These are phyloP conservation scores for Geranium incanum DNA, from an alignment of 441 rosid species.

Conservation along the genomic window DNA sequence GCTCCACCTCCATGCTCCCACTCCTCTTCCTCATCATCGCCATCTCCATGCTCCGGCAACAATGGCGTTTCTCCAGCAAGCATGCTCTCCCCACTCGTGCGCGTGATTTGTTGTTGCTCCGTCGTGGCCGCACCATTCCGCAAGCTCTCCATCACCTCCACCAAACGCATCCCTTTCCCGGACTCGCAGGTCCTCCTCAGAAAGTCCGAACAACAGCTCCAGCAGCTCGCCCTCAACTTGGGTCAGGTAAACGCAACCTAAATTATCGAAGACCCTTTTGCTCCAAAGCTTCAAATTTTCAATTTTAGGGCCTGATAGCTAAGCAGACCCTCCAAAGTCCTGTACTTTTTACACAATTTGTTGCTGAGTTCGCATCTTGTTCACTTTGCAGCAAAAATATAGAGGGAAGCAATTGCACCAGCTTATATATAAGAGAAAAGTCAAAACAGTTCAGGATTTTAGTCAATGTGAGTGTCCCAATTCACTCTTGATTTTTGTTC, in stretches of 20 bases:
- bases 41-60: no score
- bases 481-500: background rate
- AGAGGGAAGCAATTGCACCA: conserved; percentile 91
- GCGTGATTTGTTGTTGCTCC: conserved; percentile 18
- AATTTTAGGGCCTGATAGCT: background rate
- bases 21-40: no score
- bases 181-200: conserved; percentile 38
- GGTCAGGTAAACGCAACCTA: conserved; percentile 48
- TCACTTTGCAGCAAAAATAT: conserved; percentile 48
- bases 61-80: no score
- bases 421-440: conserved; percentile 70
- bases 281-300: background rate
- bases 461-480: conserved; percentile 48
- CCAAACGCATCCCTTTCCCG: conserved; percentile 34
- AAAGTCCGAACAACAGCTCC: conserved; percentile 63
- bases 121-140: conserved; percentile 19
- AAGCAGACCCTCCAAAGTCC: background rate
- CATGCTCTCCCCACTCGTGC: background rate
- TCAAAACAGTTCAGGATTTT: conserved; percentile 66
- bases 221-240: conserved; percentile 57
- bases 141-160: conserved; percentile 16
- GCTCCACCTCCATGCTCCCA: no score
- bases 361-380: background rate
- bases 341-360: background rate
- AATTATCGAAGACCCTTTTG: background rate